Conservation (phyloP, 257 asterid genomes). For the Rubia yunnanensis region DNA sequence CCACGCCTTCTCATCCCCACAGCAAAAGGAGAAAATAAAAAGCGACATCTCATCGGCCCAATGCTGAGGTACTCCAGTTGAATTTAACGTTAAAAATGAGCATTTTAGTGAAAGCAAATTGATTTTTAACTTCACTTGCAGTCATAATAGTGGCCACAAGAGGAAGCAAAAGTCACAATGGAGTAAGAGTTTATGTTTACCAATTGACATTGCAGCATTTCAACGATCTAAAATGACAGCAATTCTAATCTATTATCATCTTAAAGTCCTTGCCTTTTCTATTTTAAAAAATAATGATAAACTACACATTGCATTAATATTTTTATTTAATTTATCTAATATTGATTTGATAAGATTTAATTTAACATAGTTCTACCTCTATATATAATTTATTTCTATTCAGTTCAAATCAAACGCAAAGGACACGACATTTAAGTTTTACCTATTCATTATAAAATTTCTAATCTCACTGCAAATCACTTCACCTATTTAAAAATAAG, state of each 20-base stretch:
- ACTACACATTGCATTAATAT: no score
- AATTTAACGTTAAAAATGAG: neutral
- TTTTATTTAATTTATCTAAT: no score
- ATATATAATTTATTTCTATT: no score
- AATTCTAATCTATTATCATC: neutral
- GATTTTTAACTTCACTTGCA: neutral
- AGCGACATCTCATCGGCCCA: neutral
- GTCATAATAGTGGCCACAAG: neutral
- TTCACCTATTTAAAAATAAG: no score
- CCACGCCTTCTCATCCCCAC: neutral
- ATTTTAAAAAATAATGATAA: no score
- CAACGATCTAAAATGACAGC: neutral
- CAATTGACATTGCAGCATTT: neutral
- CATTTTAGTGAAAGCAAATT: neutral
- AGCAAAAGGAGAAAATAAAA: neutral
- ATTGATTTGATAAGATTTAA: no score
- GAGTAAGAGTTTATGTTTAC: neutral
- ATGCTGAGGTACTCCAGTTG: no score
- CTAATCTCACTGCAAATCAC: no score
- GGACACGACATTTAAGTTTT: no score
- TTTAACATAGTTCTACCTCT: no score
- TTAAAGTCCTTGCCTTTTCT: neutral
- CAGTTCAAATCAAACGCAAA: no score
- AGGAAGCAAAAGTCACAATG: slow-evolving; percentile 9
- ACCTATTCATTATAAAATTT: no score